Evolutionary conservation across 768 basidiomycete genomes (phyloP), one percentile per base, ranked within the genome.

Genomic region (Porphyrellus cyaneotinctus): DNA sequence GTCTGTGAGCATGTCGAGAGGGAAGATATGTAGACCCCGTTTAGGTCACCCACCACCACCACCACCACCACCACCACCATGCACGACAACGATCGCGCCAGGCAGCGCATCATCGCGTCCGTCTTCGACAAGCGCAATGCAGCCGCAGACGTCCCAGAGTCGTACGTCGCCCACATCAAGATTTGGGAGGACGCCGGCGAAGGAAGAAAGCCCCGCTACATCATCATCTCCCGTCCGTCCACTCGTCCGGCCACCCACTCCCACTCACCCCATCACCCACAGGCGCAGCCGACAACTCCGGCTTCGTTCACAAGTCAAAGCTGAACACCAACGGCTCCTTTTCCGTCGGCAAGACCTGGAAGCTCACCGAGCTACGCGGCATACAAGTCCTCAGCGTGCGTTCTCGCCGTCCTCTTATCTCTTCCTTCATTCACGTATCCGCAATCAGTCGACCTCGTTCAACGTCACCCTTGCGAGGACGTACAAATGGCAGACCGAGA

Each of bases 341-440:
- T 71, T 97, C 93, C 9, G 91, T 98, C 43, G 97, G 97, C 7
- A 99, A 99, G 75, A 92, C 95, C 2, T 99, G 97, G 97, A 79
- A 75, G 54, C 72, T 98, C 44, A 68, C 82, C 37, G 95, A 97
- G 69, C 77, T 98, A 60, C 81, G 88, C 56, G 83, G 74, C 35
- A 66, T 99, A 41, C 86, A 95, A 58, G 86, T 95, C 43, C 53
- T 80, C 32, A 79, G 78, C 64, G 94, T 95, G 67, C 64, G 85
- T 74, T 2, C n/a, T 32, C 39, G n/a, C n/a, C n/a, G n/a, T 30
- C 26, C 17, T 30, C 15, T 20, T 12, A 0, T 20, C 17, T 42
- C 46, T 23, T 49, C 15, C 66, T 60, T 54, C 53, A 3, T 48
- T 63, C 54, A 69, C 47, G 9, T 35, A 9, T 44, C 56, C 31